These are phyloP conservation scores for Marasmius oreades DNA, from an alignment of 1,284 basidiomycete species.

Conservation along the genomic window DNA sequence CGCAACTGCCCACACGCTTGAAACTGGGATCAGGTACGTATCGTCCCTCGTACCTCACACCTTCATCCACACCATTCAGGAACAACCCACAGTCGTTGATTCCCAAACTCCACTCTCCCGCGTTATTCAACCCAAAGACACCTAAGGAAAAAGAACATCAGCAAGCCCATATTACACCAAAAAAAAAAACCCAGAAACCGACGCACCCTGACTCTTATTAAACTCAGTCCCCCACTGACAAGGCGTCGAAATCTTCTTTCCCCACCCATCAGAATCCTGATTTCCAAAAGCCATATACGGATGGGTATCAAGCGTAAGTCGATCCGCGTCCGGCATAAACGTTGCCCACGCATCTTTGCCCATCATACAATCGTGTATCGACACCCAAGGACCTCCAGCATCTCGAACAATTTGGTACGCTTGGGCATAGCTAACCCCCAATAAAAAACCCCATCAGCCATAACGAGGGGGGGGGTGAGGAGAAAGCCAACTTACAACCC, in stretches of 20 bases:
- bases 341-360: constrained; percentile 57
- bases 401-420: constrained; percentile 77
- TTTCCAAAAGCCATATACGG: constrained; percentile 69
- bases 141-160: too few relatives aligned
- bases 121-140: constrained; percentile 72
- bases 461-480: constrained; percentile 4
- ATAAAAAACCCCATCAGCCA: too few relatives aligned
- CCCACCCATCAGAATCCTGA: constrained; percentile 56
- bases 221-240: constrained; percentile 71
- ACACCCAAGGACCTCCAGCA: constrained; percentile 73
- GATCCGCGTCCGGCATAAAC: constrained; percentile 78
- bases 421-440: constrained; percentile 56
- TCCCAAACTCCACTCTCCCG: constrained; percentile 83
- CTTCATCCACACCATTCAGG: constrained; percentile 79
- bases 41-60: constrained; percentile 74
- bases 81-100: constrained; percentile 81
- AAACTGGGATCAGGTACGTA: constrained; percentile 35
- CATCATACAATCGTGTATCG: constrained; percentile 82
- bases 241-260: constrained; percentile 59
- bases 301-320: constrained; percentile 77
- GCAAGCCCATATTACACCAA: too few relatives aligned
- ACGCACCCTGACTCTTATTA: constrained; percentile 59
- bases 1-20: constrained; percentile 53
- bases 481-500: constrained; percentile 4
- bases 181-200: too few relatives aligned